Evolutionary conservation across 1,284 basidiomycete species (phyloP).

Genomic region (Sanghuangporus weigelae): DNA sequence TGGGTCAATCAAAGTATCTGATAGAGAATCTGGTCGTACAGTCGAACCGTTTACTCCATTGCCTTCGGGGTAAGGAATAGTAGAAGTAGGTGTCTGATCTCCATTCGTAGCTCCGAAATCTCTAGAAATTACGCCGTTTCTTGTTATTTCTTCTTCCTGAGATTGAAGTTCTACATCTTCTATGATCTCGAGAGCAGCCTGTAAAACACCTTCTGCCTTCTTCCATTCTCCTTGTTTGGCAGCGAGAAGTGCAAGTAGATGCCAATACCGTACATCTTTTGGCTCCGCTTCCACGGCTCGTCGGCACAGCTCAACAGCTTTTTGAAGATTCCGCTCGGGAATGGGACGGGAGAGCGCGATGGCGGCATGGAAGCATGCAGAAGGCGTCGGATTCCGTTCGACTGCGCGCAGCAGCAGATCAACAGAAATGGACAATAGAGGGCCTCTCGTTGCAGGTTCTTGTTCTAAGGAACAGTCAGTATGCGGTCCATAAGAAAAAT

Average conservation of each 20-base stretch:
- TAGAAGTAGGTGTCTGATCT: slow-evolving; percentile 3
- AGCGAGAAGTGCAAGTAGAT: slow-evolving; percentile 82
- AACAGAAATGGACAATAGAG: slow-evolving; percentile 56
- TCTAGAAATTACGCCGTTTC: slow-evolving; percentile 9
- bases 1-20: slow-evolving; percentile 30
- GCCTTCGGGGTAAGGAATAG: not conserved
- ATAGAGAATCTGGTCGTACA: slow-evolving; percentile 8
- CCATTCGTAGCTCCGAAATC: slow-evolving; percentile 9
- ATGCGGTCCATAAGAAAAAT: not conserved
- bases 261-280: slow-evolving; percentile 81
- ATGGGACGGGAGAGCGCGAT: slow-evolving; percentile 68
- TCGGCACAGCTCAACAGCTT: slow-evolving; percentile 67
- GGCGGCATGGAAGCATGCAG: slow-evolving; percentile 76
- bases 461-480: slow-evolving; percentile 43
- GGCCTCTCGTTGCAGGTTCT: slow-evolving; percentile 55
- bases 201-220: slow-evolving; percentile 74
- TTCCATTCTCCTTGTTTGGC: slow-evolving; percentile 79
- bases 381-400: slow-evolving; percentile 49
- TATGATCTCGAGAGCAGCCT: slow-evolving; percentile 55
- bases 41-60: slow-evolving; percentile 17
- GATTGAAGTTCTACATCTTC: slow-evolving; percentile 40
- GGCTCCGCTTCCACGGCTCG: slow-evolving; percentile 74
- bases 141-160: slow-evolving; percentile 21
- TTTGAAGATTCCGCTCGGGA: slow-evolving; percentile 58
- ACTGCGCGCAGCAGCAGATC: slow-evolving; percentile 52